phyloP scores from a whole-genome alignment of 768 basidiomycete species.

The Rossbeevera mucosa region DNA sequence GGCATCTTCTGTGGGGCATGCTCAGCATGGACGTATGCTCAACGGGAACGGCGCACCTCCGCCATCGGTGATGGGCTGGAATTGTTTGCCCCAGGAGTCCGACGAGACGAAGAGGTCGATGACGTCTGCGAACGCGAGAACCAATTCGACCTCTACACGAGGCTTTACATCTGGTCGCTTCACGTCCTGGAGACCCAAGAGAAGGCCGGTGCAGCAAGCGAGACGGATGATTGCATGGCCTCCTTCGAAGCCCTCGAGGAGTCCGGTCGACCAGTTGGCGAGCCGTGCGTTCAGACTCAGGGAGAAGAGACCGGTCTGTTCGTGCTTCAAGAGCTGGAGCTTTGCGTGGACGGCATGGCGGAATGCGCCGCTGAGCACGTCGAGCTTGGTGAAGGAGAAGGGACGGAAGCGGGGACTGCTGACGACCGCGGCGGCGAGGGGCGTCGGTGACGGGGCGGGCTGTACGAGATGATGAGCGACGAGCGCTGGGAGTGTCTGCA shows the following conservation, averaged over 20 bases:
- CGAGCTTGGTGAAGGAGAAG: slow-evolving; percentile 27
- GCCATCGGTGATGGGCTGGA: slow-evolving; percentile 48
- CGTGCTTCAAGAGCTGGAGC: slow-evolving; percentile 18
- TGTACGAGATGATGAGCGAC: slow-evolving; percentile 27
- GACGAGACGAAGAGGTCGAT: slow-evolving; percentile 53
- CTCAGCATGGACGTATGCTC: slow-evolving; percentile 7
- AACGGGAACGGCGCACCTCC: slow-evolving; percentile 28
- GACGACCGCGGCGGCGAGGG: slow-evolving; percentile 31
- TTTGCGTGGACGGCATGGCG: slow-evolving; percentile 32
- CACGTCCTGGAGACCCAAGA: slow-evolving; percentile 59
- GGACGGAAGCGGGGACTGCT: slow-evolving; percentile 30
- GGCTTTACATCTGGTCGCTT: slow-evolving; percentile 32
- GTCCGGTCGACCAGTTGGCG: slow-evolving; percentile 46
- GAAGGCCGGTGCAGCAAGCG: slow-evolving; percentile 58
- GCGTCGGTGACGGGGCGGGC: slow-evolving; percentile 28
- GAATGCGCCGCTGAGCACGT: slow-evolving; percentile 26
- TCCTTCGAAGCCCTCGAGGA: slow-evolving; percentile 59
- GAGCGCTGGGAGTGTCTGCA: slow-evolving; percentile 24
- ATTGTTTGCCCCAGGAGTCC: slow-evolving; percentile 64
- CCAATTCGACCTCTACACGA: slow-evolving; percentile 57
- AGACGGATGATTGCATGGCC: slow-evolving; percentile 60
- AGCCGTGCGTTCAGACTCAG: slow-evolving; percentile 38
- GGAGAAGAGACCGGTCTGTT: slow-evolving; percentile 30
- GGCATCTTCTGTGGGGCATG: slow-evolving; percentile 34
- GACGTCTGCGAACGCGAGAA: slow-evolving; percentile 70